Evolutionary conservation across 805 yeast species (phyloP).

Genomic region (Ogataea nonfermentans): DNA sequence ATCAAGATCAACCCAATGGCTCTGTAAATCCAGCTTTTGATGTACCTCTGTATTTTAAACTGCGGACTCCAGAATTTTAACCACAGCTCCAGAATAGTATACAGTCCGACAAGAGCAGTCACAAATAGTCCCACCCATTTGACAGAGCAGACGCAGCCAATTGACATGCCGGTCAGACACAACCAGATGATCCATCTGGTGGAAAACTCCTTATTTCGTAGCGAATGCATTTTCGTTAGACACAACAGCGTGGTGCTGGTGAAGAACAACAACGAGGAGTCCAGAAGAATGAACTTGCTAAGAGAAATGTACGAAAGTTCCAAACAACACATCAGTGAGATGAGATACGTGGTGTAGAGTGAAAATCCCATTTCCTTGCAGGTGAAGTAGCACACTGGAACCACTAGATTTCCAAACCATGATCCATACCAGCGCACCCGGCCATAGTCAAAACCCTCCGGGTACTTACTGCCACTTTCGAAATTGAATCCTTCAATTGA

Average conservation of each 20-base stretch:
- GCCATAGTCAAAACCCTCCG: conserved; percentile 57
- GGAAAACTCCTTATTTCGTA: conserved; percentile 42
- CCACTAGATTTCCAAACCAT: conserved; percentile 60
- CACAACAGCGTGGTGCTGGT: conserved; percentile 68
- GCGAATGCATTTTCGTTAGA: conserved; percentile 52
- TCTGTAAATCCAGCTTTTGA: conserved; percentile 71
- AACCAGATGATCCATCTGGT: conserved; percentile 53
- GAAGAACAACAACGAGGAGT: conserved; percentile 73
- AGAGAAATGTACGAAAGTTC: conserved; percentile 70
- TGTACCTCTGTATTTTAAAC: conserved; percentile 45
- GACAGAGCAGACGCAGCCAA: conserved; percentile 82
- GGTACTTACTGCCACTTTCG: conserved; percentile 63
- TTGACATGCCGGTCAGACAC: conserved; percentile 57
- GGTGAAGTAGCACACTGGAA: conserved; percentile 71
- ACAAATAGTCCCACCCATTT: conserved; percentile 88
- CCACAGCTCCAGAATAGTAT: conserved; percentile 89
- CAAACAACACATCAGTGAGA: conserved; percentile 60
- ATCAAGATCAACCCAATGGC: conserved; percentile 61
- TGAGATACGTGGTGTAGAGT: conserved; percentile 53
- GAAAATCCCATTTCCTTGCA: conserved; percentile 56
- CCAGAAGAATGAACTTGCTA: conserved; percentile 72
- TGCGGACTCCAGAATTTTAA: conserved; percentile 74
- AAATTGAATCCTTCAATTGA: conserved; percentile 62
- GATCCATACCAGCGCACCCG: conserved; percentile 75
- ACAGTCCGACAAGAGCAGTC: conserved; percentile 85